These are phyloP conservation scores for Tricholomella constricta DNA, from an alignment of 768 basidiomycete genomes.

Conservation along the genomic window DNA sequence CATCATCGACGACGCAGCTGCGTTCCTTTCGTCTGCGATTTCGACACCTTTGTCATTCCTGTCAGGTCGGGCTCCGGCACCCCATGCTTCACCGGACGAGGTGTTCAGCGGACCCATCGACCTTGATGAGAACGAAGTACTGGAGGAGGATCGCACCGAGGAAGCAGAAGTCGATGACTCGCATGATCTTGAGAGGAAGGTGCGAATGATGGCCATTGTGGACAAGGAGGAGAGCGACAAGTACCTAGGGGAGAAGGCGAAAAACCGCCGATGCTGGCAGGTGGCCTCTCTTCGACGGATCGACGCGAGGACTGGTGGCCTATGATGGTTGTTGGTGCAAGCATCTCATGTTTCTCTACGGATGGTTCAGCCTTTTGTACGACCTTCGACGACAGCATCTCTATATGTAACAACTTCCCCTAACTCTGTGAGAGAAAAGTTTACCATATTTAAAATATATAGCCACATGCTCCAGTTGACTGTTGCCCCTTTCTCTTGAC, in stretches of 20 bases:
- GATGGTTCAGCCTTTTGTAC: background rate
- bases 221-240: slow-evolving; percentile 36
- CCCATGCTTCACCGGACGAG: slow-evolving; percentile 61
- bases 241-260: slow-evolving; percentile 32
- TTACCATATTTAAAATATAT: too few species aligned
- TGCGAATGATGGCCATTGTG: slow-evolving; percentile 54
- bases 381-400: background rate
- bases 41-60: slow-evolving; percentile 58
- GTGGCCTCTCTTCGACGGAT: slow-evolving; percentile 37
- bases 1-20: slow-evolving; percentile 71
- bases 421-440: too few species aligned
- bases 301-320: slow-evolving; percentile 36
- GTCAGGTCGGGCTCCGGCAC: slow-evolving; percentile 35
- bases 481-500: background rate
- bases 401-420: too few species aligned
- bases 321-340: background rate
- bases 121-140: slow-evolving; percentile 72
- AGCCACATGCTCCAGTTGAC: background rate
- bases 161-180: slow-evolving; percentile 82
- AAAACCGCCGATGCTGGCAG: slow-evolving; percentile 40
- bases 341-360: background rate
- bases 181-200: slow-evolving; percentile 51
- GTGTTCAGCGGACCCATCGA: slow-evolving; percentile 72
- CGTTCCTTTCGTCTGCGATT: slow-evolving; percentile 64
- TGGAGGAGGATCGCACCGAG: slow-evolving; percentile 78